A percentile compares a stretch with the other conserved stretches of the same genome.
Conservation (phyloP, 208 protist species). For the Leishmania amazonensis region DNA sequence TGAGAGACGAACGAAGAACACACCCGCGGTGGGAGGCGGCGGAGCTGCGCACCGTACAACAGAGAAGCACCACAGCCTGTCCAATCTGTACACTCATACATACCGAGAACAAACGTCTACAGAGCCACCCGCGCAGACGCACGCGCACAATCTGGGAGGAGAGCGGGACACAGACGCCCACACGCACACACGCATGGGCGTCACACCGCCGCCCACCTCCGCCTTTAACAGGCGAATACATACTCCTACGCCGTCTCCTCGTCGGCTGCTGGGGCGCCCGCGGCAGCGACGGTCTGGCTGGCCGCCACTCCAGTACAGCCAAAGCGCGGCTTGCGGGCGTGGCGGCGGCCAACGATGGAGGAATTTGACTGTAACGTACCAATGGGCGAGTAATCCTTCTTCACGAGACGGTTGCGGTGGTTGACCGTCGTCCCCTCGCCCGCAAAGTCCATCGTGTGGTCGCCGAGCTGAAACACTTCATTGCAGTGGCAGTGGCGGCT, state of each 20-base stretch:
- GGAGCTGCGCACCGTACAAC: background rate
- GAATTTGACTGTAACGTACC: conserved; percentile 66
- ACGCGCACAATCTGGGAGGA: background rate
- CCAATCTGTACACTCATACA: background rate
- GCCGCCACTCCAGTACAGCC: conserved; percentile 25
- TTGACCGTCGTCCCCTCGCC: conserved; percentile 51
- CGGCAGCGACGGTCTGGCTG: background rate
- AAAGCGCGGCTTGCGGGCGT: conserved; percentile 66
- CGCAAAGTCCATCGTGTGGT: conserved; percentile 86
- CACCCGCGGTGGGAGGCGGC: background rate
- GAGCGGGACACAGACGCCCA: conserved; percentile 1
- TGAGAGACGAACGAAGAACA: background rate
- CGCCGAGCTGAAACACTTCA: conserved; percentile 86
- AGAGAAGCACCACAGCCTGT: background rate
- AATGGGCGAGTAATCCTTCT: conserved; percentile 57
- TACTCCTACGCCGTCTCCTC: conserved; percentile 3
- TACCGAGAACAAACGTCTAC: background rate
- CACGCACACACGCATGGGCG: background rate
- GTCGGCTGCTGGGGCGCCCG: conserved; percentile 10
- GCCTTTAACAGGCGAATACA: conserved; percentile 5
- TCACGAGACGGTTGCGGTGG: conserved; percentile 66
- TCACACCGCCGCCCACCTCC: background rate
- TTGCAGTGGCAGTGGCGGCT: conserved; percentile 86
- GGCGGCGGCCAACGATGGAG: conserved; percentile 66
- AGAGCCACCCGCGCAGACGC: background rate